phyloP scores from a whole-genome alignment of 345 rosid species.

The Aurinia saxatilis region DNA sequence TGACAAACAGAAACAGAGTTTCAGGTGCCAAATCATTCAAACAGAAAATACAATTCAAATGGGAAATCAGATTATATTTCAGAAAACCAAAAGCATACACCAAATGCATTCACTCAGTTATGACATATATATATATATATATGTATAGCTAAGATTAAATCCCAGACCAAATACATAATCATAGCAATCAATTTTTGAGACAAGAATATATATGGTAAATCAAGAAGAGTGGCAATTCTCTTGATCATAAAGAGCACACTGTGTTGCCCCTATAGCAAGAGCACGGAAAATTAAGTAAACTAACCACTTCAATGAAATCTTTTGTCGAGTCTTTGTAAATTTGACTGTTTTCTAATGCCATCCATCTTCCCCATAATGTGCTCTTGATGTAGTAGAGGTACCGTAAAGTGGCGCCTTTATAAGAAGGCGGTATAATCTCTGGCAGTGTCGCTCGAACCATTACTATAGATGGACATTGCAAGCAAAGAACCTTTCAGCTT shows the following conservation, averaged over 20 bases:
- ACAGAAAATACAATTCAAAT: too few species aligned
- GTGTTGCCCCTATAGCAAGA: conserved; percentile 8
- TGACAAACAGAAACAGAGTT: conserved; percentile 11
- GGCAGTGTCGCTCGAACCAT: conserved; percentile 68
- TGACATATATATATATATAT: too few species aligned
- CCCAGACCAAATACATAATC: conserved; percentile 1
- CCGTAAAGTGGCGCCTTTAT: conserved; percentile 79
- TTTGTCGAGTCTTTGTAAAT: conserved; percentile 32
- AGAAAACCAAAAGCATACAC: neutral
- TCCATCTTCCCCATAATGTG: conserved; percentile 53
- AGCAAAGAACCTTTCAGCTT: conserved; percentile 12
- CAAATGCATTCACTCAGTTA: neutral
- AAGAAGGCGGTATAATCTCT: conserved; percentile 74
- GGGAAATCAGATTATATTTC: neutral
- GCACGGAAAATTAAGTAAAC: conserved; percentile 23
- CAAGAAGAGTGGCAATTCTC: neutral
- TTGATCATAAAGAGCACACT: neutral
- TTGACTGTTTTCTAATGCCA: conserved; percentile 59
- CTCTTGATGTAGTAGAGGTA: conserved; percentile 71
- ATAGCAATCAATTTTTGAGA: neutral
- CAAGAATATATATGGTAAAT: neutral
- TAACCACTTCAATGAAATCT: conserved; percentile 60
- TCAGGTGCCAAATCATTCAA: conserved; percentile 6
- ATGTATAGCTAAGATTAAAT: neutral
- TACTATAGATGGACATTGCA: conserved; percentile 41